These are phyloP conservation scores for Schizosaccharomyces osmophilus DNA, from an alignment of 805 yeast genomes.

Conservation along the genomic window DNA sequence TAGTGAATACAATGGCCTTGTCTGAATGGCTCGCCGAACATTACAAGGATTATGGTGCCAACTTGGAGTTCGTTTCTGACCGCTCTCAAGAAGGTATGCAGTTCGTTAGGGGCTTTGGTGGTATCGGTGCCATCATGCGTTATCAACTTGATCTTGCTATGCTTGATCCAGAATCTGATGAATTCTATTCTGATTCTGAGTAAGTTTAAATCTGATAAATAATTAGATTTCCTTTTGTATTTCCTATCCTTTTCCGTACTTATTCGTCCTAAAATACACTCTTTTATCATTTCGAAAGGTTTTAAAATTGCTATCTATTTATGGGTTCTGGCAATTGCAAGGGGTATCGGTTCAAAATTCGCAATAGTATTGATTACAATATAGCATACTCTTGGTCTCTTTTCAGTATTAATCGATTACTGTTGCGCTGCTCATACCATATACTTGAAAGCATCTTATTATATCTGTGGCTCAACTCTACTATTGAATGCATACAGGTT, in stretches of 20 bases:
- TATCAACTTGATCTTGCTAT: conserved; percentile 94
- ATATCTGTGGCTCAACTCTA: too few species aligned
- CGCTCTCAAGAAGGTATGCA: conserved; percentile 96
- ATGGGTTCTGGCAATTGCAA: too few species aligned
- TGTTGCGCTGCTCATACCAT: too few species aligned
- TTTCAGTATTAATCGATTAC: too few species aligned
- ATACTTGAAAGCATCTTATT: too few species aligned
- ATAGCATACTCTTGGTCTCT: too few species aligned
- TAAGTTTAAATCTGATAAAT: background rate
- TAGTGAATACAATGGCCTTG: conserved; percentile 41
- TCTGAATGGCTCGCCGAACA: conserved; percentile 97
- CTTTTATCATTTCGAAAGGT: too few species aligned
- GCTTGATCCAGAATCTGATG: conserved; percentile 68
- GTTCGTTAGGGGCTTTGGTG: conserved; percentile 95
- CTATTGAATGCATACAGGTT: too few species aligned
- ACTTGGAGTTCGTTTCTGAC: conserved; percentile 87
- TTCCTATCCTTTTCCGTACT: background rate
- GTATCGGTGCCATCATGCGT: conserved; percentile 88
- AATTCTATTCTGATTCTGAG: conserved; percentile 31
- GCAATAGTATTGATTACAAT: too few species aligned
- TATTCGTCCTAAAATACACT: too few species aligned
- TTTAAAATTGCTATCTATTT: too few species aligned
- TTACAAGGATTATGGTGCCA: conserved; percentile 83
- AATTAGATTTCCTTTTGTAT: background rate
- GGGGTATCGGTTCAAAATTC: too few species aligned